Percentiles rank a stretch among this genome's conserved stretches.
These are phyloP conservation scores for Phytopythium helicoides DNA, from an alignment of 352 stramenopile species.

Conservation along the genomic window DNA sequence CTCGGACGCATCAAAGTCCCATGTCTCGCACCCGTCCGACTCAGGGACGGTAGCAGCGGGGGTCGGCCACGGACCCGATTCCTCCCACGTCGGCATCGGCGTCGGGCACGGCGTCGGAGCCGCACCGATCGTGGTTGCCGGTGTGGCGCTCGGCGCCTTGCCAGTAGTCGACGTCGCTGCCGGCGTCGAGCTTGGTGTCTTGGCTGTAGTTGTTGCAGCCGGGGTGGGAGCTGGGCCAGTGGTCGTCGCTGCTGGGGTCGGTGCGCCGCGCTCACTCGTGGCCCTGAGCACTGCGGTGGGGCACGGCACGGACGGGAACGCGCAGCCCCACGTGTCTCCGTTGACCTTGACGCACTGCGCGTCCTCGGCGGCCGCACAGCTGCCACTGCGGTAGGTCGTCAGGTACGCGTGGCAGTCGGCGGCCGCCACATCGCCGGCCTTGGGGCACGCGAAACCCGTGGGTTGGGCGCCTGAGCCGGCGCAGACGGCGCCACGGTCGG, in stretches of 20 bases:
- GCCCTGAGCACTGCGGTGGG: background rate
- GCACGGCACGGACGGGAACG: conserved; percentile 34
- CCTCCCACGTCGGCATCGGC: conserved; percentile 1
- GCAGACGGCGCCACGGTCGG: conserved; percentile 26
- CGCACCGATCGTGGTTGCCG: background rate
- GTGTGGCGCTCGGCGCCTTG: background rate
- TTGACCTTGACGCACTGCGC: conserved; percentile 28
- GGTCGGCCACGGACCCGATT: background rate
- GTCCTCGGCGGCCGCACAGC: conserved; percentile 33
- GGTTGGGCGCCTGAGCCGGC: conserved; percentile 20
- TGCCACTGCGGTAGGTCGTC: conserved; percentile 16
- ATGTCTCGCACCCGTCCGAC: conserved; percentile 19
- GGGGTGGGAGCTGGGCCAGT: background rate
- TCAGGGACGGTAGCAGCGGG: conserved; percentile 6
- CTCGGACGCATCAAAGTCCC: conserved; percentile 18
- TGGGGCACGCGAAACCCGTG: conserved; percentile 25
- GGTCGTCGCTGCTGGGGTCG: background rate
- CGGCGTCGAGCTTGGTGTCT: background rate
- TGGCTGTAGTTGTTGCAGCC: background rate
- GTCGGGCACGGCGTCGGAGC: background rate
- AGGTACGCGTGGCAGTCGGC: conserved; percentile 35
- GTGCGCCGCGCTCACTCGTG: too few relatives aligned
- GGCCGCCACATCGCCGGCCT: conserved; percentile 18
- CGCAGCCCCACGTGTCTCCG: conserved; percentile 34
- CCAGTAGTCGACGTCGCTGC: background rate